Evolutionary conservation across 352 stramenopile genomes (phyloP), one percentile per base, ranked within the genome.

Genomic region (Peronosclerospora sorghi): DNA sequence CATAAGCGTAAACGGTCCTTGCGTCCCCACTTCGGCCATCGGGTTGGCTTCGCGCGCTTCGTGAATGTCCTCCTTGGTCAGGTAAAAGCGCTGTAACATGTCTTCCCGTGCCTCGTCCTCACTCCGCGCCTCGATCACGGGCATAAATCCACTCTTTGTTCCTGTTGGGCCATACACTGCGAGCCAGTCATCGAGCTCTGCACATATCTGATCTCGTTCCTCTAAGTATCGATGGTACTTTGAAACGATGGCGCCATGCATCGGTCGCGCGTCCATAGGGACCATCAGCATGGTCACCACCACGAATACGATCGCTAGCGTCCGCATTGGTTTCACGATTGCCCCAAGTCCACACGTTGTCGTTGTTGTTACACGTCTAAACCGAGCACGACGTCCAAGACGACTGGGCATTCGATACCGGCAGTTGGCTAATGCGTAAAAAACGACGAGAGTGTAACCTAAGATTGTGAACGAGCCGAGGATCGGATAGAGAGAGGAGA

Each of bases 191-290:
- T 69, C 41, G 38, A 80, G 42, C 37, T 81, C 68, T 7, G 46
- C 35, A 1, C 34, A 50, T 13, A 83, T 45, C 12, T 57, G 48
- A 26, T 76, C 53, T 35, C 59, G 58, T 41, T 75, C 67, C 36
- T 62, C 48, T 36, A 85, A 57, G 37, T 83, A 85, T 1, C 65
- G 66, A 24, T 66, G 37, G 41, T 75, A 75, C 35, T 75, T 73
- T 32, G 70, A 36, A 17, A 71, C 55, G 19, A 79, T 68, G 10
- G 38, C 55, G 1, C 57, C 64, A 46, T 75, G 67, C 63, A 79
- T 72, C 18, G 60, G 67, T 24, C 59, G 57, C 5, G 60, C 58
- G 2, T 54, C 18, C n/a, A n/a, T n/a, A n/a, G n/a, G n/a, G n/a
- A n/a, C n/a, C n/a, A n/a, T n/a, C n/a, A n/a, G n/a, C n/a, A n/a